These are phyloP conservation scores for Gautieria morchelliformis DNA, from an alignment of 768 basidiomycete species.

Conservation along the genomic window DNA sequence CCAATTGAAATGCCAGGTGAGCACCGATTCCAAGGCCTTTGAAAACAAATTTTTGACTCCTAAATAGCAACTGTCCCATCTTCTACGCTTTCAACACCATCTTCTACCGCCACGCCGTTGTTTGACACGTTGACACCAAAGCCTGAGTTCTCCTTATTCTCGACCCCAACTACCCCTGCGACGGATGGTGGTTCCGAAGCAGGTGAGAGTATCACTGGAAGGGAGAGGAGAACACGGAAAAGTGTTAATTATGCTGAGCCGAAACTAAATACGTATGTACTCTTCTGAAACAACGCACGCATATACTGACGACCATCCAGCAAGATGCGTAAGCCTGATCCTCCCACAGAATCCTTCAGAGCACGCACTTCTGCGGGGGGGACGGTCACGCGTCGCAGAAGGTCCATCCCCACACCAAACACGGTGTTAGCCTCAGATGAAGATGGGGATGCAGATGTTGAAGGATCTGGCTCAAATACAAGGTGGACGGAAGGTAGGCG, in stretches of 20 bases:
- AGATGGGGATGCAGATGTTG: conserved; percentile 28
- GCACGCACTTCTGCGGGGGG: background rate
- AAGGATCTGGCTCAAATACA: conserved; percentile 20
- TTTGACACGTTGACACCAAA: conserved; percentile 30
- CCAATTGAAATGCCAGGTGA: background rate
- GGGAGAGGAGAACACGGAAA: conserved; percentile 50
- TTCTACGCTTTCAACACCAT: conserved; percentile 19
- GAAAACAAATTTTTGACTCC: conserved; percentile 20
- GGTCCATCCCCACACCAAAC: conserved; percentile 35
- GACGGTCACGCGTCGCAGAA: conserved; percentile 20
- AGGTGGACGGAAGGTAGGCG: conserved; percentile 13
- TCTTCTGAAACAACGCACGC: background rate
- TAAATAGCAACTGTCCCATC: conserved; percentile 13
- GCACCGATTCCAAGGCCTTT: background rate
- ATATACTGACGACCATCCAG: conserved; percentile 26
- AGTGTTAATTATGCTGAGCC: conserved; percentile 84
- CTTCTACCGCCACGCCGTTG: conserved; percentile 24
- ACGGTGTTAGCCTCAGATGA: background rate
- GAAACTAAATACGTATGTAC: conserved; percentile 67
- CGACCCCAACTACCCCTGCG: conserved; percentile 24
- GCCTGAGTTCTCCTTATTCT: conserved; percentile 34
- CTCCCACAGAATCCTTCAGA: conserved; percentile 28
- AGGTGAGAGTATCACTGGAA: conserved; percentile 16
- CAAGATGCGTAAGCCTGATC: conserved; percentile 85
- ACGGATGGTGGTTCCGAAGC: conserved; percentile 21